Conservation (phyloP, 495 filamentous ascomycete genomes). For the Aspergillus leporis region DNA sequence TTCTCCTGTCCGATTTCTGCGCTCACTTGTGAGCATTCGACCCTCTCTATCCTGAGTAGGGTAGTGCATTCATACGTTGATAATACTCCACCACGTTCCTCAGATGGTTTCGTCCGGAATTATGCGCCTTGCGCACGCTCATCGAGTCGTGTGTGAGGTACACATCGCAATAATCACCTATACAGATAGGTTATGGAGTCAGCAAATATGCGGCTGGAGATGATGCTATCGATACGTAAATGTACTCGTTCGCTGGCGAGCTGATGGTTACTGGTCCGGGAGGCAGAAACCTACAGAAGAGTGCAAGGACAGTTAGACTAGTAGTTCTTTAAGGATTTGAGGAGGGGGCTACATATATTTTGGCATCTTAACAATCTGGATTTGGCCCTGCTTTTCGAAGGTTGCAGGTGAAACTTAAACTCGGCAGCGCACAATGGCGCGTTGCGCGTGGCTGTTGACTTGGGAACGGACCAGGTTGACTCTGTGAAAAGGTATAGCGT, state of each 20-base stretch:
- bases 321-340: slow-evolving; percentile 4
- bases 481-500: background rate
- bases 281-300: slow-evolving; percentile 64
- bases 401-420: slow-evolving; percentile 27
- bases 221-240: background rate
- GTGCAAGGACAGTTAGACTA: slow-evolving; percentile 56
- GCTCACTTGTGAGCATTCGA: slow-evolving; percentile 1
- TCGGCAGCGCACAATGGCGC: slow-evolving; percentile 16
- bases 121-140: slow-evolving; percentile 98
- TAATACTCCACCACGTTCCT: slow-evolving; percentile 99
- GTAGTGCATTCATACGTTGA: slow-evolving; percentile 64
- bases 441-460: slow-evolving; percentile 11
- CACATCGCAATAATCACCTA: slow-evolving; percentile 99
- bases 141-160: slow-evolving; percentile 99
- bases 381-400: slow-evolving; percentile 20
- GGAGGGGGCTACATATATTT: slow-evolving; percentile 66
- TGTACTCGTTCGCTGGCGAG: slow-evolving; percentile 1
- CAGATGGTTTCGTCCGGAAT: slow-evolving; percentile 92
- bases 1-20: slow-evolving; percentile 97
- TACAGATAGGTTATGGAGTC: slow-evolving; percentile 23
- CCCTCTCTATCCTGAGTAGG: background rate
- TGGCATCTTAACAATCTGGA: slow-evolving; percentile 58
- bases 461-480: background rate
- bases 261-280: slow-evolving; percentile 11
- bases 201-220: slow-evolving; percentile 4